These are phyloP conservation scores for Scheffersomyces lignicola DNA, from an alignment of 1,139 yeast genomes.

Conservation along the genomic window DNA sequence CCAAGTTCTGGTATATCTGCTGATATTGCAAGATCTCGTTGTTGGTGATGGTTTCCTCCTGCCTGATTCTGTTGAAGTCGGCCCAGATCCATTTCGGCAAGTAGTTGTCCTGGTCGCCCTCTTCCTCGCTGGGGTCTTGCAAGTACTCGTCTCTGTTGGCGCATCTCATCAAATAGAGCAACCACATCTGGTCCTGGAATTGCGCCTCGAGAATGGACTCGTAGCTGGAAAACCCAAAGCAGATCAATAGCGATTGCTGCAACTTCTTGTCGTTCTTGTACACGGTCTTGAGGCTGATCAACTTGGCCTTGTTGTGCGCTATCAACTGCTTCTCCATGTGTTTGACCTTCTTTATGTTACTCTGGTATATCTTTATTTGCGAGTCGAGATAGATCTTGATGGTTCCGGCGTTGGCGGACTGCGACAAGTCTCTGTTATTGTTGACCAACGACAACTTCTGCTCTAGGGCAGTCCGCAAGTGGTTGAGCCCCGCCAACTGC, in stretches of 20 bases:
- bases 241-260: conserved; percentile 53
- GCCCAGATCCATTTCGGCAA: conserved; percentile 55
- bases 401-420: conserved; percentile 14
- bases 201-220: conserved; percentile 49
- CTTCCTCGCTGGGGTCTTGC: conserved; percentile 14
- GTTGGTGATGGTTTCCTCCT: conserved; percentile 34
- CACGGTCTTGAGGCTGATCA: conserved; percentile 54
- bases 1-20: conserved; percentile 53
- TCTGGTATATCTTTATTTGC: conserved; percentile 49
- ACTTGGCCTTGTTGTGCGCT: conserved; percentile 37
- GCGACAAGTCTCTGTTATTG: conserved; percentile 9
- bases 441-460: conserved; percentile 36
- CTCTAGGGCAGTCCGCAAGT: conserved; percentile 52
- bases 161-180: conserved; percentile 63
- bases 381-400: conserved; percentile 39
- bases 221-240: conserved; percentile 57
- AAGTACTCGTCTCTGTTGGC: conserved; percentile 45
- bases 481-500: conserved; percentile 59
- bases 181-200: conserved; percentile 58
- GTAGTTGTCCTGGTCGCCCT: conserved; percentile 25
- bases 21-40: conserved; percentile 57
- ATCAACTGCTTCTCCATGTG: conserved; percentile 52
- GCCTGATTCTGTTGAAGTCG: conserved; percentile 41
- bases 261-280: conserved; percentile 56
- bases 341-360: conserved; percentile 48